A percentile compares a stretch with the other conserved stretches of the same genome.
phyloP scores from a whole-genome alignment of 345 rosid genomes.

The Ailanthus altissimus region DNA sequence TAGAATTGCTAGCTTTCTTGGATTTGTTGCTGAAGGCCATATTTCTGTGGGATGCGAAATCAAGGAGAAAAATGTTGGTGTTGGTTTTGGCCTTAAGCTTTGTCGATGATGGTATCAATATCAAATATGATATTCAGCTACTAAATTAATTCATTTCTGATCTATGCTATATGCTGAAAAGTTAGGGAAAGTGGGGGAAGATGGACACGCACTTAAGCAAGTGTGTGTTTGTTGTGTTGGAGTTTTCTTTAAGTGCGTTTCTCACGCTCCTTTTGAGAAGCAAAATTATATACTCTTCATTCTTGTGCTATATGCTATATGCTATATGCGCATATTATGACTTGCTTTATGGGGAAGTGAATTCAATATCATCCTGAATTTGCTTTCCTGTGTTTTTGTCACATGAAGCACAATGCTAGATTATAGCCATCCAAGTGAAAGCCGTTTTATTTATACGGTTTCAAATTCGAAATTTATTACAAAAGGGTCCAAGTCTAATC shows the following conservation, averaged over 20 bases:
- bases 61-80: background rate
- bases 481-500: too few relatives aligned
- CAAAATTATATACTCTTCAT: background rate
- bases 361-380: background rate
- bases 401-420: background rate
- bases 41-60: background rate
- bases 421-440: too few relatives aligned
- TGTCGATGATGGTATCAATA: background rate
- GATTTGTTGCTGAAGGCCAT: slow-evolving; percentile 68
- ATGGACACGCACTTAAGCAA: slow-evolving; percentile 38
- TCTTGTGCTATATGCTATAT: background rate
- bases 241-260: slow-evolving; percentile 36
- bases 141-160: too few relatives aligned
- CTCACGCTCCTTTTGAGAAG: slow-evolving; percentile 35
- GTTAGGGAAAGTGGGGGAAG: slow-evolving; percentile 27
- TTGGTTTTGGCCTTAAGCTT: background rate
- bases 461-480: too few relatives aligned
- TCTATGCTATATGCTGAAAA: background rate
- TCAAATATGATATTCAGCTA: background rate
- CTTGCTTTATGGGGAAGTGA: slow-evolving; percentile 15
- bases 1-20: slow-evolving; percentile 42
- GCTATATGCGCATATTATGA: background rate
- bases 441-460: too few relatives aligned
- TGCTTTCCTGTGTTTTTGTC: background rate
- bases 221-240: background rate